Evolutionary conservation across 2,329 filamentous ascomycete species (phyloP).

Genomic region (Diaporthe velutina): DNA sequence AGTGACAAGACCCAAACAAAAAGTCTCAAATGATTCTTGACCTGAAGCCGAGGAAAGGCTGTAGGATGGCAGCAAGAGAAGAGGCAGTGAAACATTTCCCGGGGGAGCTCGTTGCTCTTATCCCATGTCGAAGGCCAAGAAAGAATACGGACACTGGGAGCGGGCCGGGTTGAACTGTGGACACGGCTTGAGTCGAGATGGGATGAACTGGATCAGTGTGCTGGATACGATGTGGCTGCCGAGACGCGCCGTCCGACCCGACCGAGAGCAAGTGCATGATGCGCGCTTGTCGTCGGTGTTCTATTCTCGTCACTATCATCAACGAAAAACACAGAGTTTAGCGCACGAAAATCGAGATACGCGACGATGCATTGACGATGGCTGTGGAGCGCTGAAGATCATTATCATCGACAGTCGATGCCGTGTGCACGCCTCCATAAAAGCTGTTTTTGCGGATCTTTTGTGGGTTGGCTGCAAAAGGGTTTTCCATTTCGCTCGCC

Average conservation of each 20-base stretch:
- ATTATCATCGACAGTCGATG: conserved; percentile 1
- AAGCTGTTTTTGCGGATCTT: conserved; percentile 2
- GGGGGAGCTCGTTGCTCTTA: background rate
- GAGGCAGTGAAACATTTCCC: background rate
- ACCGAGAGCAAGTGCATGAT: background rate
- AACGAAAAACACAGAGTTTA: background rate
- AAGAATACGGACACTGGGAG: background rate
- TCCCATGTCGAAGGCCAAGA: background rate
- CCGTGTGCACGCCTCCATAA: background rate
- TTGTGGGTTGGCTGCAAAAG: conserved; percentile 7
- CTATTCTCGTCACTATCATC: conserved; percentile 5
- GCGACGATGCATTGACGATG: background rate
- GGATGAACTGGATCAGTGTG: conserved; percentile 7
- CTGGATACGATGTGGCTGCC: background rate
- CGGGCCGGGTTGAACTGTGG: background rate
- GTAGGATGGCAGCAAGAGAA: background rate
- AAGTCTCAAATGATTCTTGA: background rate
- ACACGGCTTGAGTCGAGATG: conserved; percentile 21
- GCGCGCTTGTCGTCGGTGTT: background rate
- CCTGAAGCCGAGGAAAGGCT: background rate
- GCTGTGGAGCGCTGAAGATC: background rate
- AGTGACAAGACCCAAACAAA: background rate
- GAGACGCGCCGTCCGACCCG: background rate
- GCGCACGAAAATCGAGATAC: background rate
- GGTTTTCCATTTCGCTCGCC: background rate